Evolutionary conservation across 2,329 filamentous ascomycete genomes (phyloP), one percentile per base, ranked within the genome.

Genomic region (Boeremia exigua): DNA sequence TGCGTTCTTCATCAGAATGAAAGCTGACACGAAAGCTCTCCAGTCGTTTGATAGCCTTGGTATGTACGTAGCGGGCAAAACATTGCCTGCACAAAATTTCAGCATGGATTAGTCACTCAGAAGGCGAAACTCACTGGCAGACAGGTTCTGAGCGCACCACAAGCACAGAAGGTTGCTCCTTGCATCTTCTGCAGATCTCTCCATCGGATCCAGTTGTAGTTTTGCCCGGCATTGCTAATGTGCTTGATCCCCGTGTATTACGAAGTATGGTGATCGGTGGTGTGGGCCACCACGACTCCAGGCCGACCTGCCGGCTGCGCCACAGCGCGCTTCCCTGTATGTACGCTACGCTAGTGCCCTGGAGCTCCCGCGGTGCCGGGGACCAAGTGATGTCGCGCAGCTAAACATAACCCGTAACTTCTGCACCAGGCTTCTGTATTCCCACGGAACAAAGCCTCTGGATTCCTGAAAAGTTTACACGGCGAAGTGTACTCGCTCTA

Each of bases 31-130:
- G 81, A 69, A 88, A 90, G 36, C 81, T 81, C 63, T 88, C 86
- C 79, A 90, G 85, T 43, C 92, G 90, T 75, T 94, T 94, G 64
- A 91, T 84, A 58, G 88, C 83, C 76, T 98, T 98, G 62, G 85
- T 87, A 56, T 85, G 81, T 51, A 96, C 82, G 79, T 92, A 97
- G 67, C 84, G 84, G 54, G 83, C 79, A 77, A 94, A 97, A 78
- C 95, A 98, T 59, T 82, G 77, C 52, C 88, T 91, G 63, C 42
- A 28, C 28, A 4, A 42, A 54, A 52, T 55, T 60, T 67, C 60
- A 66, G 65, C 51, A 37, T 54, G 44, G 37, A 39, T 48, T 38
- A 49, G 30, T 42, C 25, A 28, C 32, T 12, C 37, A 25, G 45
- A 44, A 56, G 3, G 43, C 17, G 12, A 34, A 7, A 67, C 80